Base-by-base conservation (phyloP, 2,329 filamentous ascomycete genomes). In the Verticillium nonalfalfae region DNA sequence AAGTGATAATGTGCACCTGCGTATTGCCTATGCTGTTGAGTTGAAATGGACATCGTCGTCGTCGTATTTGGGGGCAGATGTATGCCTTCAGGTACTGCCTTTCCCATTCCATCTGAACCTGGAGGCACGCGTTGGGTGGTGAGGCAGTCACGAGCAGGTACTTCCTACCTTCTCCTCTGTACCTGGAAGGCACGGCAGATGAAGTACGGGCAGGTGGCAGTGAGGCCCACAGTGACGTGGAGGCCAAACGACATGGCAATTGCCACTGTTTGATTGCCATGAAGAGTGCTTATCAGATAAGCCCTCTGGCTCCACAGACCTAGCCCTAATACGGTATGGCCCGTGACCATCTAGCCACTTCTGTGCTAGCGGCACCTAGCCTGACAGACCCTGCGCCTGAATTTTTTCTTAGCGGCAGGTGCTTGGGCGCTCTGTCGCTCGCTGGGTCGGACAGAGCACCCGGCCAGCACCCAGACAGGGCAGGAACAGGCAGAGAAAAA, bases 331-430 rank as follows among this genome's bases (percentile, higher is more conserved):
- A 21, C 9, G 18, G 45, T 4, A 21, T 50, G 7, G 45, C n/a
- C 3, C n/a, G 7, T 10, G 5, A 1, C 1, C 1, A 0, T 3
- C 18, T 21, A 21, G n/a, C 57, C 57, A 5, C 13, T 18, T 50
- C 2, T 11, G 57, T 15, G 18, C 57, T 58, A 58, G 45, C 45
- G 45, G 26, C 45, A 2, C 45, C 5, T 50, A 21, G 45, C 45
- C 45, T 60, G 45, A 40, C 54, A 57, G 38, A 50, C 58, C 36
- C n/a, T 45, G 56, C 56, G 14, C 56, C 57, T 35, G 38, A 60
- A 57, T 57, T 62, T 61, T 65, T 59, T 52, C 45, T 50, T 50
- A 50, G 45, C 45, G 45, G 45, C 45, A 50, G 45, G 45, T 18
- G 45, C n/a, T 50, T 11, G 45, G 45, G 45, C 45, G 26, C 26